Conservation (phyloP, 1,139 yeast genomes). For the Taphrina flavorubra region DNA sequence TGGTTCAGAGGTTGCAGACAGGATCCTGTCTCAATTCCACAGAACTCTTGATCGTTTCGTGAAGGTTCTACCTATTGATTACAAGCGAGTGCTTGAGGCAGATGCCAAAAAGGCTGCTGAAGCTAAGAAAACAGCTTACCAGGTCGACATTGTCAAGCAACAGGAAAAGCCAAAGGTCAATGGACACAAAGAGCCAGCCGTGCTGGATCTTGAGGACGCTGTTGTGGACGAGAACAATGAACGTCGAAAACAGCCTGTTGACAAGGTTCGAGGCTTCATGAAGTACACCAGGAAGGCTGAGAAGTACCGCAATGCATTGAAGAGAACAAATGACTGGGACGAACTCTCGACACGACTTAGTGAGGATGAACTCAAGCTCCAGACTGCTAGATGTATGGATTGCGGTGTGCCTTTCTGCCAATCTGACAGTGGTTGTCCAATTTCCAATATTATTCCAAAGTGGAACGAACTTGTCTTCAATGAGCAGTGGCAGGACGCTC, state of each 20-base stretch:
- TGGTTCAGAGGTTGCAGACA: constrained; percentile 85
- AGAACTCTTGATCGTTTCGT: constrained; percentile 86
- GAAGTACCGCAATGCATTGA: constrained; percentile 76
- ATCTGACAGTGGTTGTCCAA: constrained; percentile 97
- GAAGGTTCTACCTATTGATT: constrained; percentile 90
- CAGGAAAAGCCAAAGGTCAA: constrained; percentile 59
- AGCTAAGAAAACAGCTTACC: constrained; percentile 59
- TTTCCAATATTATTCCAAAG: constrained; percentile 94
- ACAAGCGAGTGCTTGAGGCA: constrained; percentile 83
- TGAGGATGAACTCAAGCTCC: constrained; percentile 83
- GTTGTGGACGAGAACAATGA: constrained; percentile 70
- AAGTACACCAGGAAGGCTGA: constrained; percentile 89
- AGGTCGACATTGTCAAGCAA: constrained; percentile 42
- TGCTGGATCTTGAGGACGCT: constrained; percentile 88
- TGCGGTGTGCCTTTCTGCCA: constrained; percentile 99
- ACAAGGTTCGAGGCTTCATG: constrained; percentile 89
- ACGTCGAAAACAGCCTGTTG: constrained; percentile 66
- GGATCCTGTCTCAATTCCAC: constrained; percentile 83
- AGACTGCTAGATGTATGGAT: constrained; percentile 99
- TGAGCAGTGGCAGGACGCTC: constrained; percentile 93
- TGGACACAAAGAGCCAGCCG: constrained; percentile 82
- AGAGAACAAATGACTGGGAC: constrained; percentile 88
- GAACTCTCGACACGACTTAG: constrained; percentile 83
- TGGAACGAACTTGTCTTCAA: constrained; percentile 97
- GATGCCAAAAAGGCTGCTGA: constrained; percentile 73